Percentiles rank a stretch among this genome's conserved stretches.
Conservation (phyloP, 192 early-diverging fungal species). For the Jimgerdemannia lactiflua region DNA sequence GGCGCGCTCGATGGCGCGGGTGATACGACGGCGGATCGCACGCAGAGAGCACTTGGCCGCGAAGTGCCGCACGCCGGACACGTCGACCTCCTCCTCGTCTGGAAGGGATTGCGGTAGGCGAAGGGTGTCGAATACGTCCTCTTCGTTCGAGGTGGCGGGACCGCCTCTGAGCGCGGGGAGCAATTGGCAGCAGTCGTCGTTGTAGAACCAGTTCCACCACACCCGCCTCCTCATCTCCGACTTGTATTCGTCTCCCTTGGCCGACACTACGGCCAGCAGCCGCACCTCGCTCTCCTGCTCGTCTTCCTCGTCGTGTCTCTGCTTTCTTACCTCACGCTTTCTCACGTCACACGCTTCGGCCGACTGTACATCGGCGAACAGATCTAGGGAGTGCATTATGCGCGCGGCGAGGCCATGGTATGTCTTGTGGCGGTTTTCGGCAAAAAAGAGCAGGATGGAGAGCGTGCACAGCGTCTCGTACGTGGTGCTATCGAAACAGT, state of each 20-base stretch:
- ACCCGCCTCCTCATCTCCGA: slow-evolving; percentile 15
- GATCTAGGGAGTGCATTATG: slow-evolving; percentile 7
- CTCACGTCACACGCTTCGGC: neutral
- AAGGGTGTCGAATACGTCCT: neutral
- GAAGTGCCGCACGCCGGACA: slow-evolving; percentile 12
- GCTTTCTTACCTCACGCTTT: no score
- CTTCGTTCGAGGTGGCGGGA: no score
- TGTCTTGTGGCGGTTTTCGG: slow-evolving; percentile 1
- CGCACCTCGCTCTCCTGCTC: neutral
- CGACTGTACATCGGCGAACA: slow-evolving; percentile 1
- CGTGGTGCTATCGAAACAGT: slow-evolving; percentile 10
- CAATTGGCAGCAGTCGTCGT: slow-evolving; percentile 15
- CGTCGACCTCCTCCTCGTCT: slow-evolving; percentile 5
- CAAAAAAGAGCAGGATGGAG: slow-evolving; percentile 11
- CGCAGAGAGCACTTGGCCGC: slow-evolving; percentile 5
- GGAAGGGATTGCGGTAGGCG: slow-evolving; percentile 3
- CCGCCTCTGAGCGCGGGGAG: slow-evolving; percentile 2
- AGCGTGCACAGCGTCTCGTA: slow-evolving; percentile 15
- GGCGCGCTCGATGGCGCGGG: slow-evolving; percentile 6
- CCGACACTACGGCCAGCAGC: neutral
- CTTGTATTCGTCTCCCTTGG: neutral
- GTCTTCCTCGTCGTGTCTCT: no score
- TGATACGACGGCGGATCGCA: slow-evolving; percentile 3
- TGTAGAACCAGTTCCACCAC: slow-evolving; percentile 22
- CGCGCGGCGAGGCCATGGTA: slow-evolving; percentile 9